A percentile compares a stretch with the other conserved stretches of the same genome.
Conservation (phyloP, 768 basidiomycete genomes). For the Neoboletus subvelutipes region DNA sequence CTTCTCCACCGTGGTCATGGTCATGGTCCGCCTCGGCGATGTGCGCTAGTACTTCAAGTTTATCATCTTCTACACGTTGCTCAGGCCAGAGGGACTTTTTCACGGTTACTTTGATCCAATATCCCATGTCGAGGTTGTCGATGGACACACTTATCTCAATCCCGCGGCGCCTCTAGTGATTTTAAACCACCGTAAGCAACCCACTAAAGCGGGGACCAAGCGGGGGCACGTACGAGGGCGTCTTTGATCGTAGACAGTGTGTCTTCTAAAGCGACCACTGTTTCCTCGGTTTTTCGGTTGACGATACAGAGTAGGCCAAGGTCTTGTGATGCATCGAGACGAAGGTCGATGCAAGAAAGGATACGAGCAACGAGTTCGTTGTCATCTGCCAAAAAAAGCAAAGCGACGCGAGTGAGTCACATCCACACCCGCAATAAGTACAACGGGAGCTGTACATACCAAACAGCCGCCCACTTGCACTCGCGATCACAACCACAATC, state of each 20-base stretch:
- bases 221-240: slow-evolving; percentile 9
- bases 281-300: slow-evolving; percentile 2
- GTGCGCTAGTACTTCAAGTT: background rate
- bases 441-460: slow-evolving; percentile 7
- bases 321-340: slow-evolving; percentile 8
- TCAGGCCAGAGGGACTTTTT: background rate
- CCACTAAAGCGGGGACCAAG: background rate
- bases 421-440: background rate
- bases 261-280: background rate
- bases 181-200: background rate
- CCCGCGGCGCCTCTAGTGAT: background rate
- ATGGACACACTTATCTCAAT: slow-evolving; percentile 3
- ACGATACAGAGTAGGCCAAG: slow-evolving; percentile 12
- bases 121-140: slow-evolving; percentile 20
- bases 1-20: background rate
- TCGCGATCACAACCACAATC: slow-evolving; percentile 6
- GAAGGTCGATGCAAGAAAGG: slow-evolving; percentile 7
- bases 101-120: slow-evolving; percentile 13
- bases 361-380: slow-evolving; percentile 5
- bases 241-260: background rate
- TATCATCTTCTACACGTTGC: background rate
- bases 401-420: background rate
- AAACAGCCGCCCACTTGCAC: slow-evolving; percentile 1
- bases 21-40: background rate
- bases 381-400: slow-evolving; percentile 5